A percentile compares a stretch with the other conserved stretches of the same genome.
These are phyloP conservation scores for Boletus subluridellus DNA, from an alignment of 1,284 basidiomycete species.

Conservation along the genomic window DNA sequence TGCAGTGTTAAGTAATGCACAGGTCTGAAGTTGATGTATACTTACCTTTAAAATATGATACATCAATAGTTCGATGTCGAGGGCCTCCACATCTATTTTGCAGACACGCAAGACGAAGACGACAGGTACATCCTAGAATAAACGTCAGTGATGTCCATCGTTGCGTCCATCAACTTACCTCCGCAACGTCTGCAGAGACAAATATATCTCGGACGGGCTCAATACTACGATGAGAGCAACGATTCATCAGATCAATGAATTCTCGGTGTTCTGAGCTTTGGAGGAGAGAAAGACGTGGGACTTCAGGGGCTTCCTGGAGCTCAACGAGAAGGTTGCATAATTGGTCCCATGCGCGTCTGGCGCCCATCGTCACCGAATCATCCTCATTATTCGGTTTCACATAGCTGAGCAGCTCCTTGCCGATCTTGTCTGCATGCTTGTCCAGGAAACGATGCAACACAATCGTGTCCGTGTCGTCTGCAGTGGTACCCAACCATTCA, in stretches of 20 bases:
- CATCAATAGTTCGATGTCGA: conserved; percentile 84
- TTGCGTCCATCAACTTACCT: conserved; percentile 41
- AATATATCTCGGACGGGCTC: conserved; percentile 67
- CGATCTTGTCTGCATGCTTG: conserved; percentile 79
- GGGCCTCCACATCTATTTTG: conserved; percentile 74
- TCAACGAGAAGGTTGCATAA: conserved; percentile 75
- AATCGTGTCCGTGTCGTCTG: conserved; percentile 78
- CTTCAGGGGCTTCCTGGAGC: conserved; percentile 68
- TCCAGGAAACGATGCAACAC: conserved; percentile 82
- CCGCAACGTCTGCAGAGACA: conserved; percentile 51
- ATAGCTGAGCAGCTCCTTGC: conserved; percentile 75
- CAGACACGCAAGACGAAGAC: conserved; percentile 63
- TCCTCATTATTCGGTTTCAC: conserved; percentile 61
- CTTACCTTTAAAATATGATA: conserved; percentile 77
- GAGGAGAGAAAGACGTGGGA: conserved; percentile 52
- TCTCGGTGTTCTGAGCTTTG: conserved; percentile 55
- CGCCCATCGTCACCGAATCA: conserved; percentile 54
- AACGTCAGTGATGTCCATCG: conserved; percentile 3
- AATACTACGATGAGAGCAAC: conserved; percentile 61
- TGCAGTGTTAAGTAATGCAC: neutral
- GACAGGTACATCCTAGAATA: conserved; percentile 47
- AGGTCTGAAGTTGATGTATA: neutral
- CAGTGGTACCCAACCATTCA: conserved; percentile 69
- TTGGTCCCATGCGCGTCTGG: conserved; percentile 73
- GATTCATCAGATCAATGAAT: conserved; percentile 67